phyloP scores from a whole-genome alignment of 805 yeast species.

The Maudiozyma pseudohumilis region DNA sequence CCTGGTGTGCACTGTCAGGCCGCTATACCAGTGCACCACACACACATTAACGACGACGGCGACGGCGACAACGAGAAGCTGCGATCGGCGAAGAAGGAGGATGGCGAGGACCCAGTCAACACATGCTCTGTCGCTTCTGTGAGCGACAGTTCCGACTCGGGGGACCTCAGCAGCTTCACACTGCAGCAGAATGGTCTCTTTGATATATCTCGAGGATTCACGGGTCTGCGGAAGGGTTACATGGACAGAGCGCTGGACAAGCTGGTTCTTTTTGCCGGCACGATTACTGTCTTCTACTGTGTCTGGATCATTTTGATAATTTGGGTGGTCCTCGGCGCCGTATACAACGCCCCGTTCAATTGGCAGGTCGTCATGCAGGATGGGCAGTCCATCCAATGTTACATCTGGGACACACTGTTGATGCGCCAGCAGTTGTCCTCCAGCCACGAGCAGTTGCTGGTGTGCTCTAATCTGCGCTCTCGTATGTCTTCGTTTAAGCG shows the following conservation, averaged over 20 bases:
- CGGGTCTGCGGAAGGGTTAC: constrained; percentile 19
- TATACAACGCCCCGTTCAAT: constrained; percentile 24
- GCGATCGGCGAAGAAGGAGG: too few species aligned
- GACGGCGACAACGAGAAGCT: background rate
- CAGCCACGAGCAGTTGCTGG: constrained; percentile 19
- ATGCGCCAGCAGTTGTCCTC: constrained; percentile 32
- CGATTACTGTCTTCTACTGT: constrained; percentile 18
- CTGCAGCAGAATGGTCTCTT: constrained; percentile 13
- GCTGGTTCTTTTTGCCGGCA: constrained; percentile 25
- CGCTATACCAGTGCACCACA: constrained; percentile 1
- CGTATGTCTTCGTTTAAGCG: background rate
- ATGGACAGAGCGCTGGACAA: constrained; percentile 18
- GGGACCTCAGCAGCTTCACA: constrained; percentile 9
- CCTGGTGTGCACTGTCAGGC: constrained; percentile 10
- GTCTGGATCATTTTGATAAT: constrained; percentile 22
- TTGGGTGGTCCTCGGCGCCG: constrained; percentile 25
- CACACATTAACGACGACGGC: background rate
- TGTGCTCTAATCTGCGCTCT: constrained; percentile 12
- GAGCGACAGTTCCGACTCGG: constrained; percentile 11
- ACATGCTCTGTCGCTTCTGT: constrained; percentile 3
- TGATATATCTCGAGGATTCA: constrained; percentile 16
- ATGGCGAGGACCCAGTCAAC: too few species aligned
- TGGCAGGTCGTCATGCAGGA: constrained; percentile 38
- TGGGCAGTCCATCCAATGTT: constrained; percentile 33
- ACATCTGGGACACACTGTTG: constrained; percentile 33